phyloP scores from a whole-genome alignment of 345 rosid species.

The Erysimum cheiranthoides region DNA sequence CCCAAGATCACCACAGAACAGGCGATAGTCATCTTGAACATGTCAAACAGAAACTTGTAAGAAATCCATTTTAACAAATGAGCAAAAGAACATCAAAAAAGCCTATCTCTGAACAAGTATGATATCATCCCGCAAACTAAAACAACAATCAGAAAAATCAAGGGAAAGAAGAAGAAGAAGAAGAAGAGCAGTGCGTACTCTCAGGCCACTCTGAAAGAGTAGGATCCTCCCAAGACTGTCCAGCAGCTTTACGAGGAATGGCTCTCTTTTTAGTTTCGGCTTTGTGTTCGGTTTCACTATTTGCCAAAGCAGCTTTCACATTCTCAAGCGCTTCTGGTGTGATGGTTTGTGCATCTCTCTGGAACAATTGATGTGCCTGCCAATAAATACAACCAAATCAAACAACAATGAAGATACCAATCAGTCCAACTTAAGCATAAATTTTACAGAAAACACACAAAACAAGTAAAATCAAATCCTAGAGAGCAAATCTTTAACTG shows the following conservation, averaged over 20 bases:
- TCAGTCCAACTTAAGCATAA: not conserved
- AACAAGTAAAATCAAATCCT: not conserved
- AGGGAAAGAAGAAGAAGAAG: not conserved
- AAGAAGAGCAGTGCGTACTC: conserved; percentile 54
- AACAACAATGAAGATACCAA: not conserved
- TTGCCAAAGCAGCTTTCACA: conserved; percentile 95
- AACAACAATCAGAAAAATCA: conserved; percentile 16
- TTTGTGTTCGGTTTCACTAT: conserved; percentile 89
- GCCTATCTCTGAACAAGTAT: not conserved
- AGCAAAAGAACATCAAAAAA: conserved; percentile 3
- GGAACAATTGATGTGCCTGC: conserved; percentile 93
- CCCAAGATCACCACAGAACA: conserved; percentile 99
- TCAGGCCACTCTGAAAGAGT: conserved; percentile 99
- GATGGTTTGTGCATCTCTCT: conserved; percentile 91
- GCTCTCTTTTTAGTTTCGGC: conserved; percentile 93
- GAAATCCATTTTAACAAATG: not conserved
- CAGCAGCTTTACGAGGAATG: conserved; percentile 96
- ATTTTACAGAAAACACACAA: not conserved
- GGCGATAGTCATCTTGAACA: conserved; percentile 83
- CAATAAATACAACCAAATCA: conserved; percentile 39
- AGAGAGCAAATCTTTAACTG: conserved; percentile 23
- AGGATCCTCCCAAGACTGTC: conserved; percentile 96
- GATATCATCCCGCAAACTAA: conserved; percentile 24
- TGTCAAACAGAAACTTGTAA: conserved; percentile 9
- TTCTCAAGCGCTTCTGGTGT: conserved; percentile 97